A percentile compares a stretch with the other conserved stretches of the same genome.
Conservation (phyloP, 2,329 filamentous ascomycete genomes). For the Arthrobotrys pseudoclavata region DNA sequence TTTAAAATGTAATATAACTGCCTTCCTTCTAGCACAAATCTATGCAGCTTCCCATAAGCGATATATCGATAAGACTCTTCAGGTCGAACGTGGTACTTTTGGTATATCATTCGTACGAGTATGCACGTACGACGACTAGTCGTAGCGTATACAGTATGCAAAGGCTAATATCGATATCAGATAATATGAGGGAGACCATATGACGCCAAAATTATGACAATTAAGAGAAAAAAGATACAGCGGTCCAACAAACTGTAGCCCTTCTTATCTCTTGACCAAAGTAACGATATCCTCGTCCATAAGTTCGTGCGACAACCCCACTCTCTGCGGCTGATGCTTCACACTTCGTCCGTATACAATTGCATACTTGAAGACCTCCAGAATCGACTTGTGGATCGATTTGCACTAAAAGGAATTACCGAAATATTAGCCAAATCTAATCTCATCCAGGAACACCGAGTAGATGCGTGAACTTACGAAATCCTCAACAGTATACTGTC, state of each 20-base stretch:
- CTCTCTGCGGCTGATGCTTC: conserved; percentile 97
- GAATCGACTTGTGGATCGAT: conserved; percentile 93
- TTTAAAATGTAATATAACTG: conserved; percentile 22
- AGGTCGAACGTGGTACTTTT: not conserved
- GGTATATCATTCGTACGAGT: not conserved
- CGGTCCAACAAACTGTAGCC: not conserved
- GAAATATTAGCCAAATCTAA: not conserved
- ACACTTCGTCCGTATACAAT: conserved; percentile 98
- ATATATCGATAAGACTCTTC: not conserved
- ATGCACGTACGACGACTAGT: not conserved
- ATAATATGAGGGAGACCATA: conserved; percentile 21
- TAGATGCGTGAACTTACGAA: conserved; percentile 77
- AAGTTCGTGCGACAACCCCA: conserved; percentile 90
- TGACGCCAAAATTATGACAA: conserved; percentile 38
- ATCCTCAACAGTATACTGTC: conserved; percentile 90
- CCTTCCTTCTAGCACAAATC: not conserved
- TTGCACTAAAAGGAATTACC: conserved; percentile 82
- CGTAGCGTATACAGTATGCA: conserved; percentile 23
- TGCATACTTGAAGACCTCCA: conserved; percentile 94
- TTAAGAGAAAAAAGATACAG: not conserved
- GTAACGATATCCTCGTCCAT: conserved; percentile 96
- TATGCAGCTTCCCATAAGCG: not conserved
- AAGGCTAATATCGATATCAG: conserved; percentile 18
- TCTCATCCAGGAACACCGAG: not conserved
- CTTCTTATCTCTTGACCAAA: conserved; percentile 65